Evolutionary conservation across 2,329 filamentous ascomycete species (phyloP).

Genomic region (Purpureocillium lavendulum): DNA sequence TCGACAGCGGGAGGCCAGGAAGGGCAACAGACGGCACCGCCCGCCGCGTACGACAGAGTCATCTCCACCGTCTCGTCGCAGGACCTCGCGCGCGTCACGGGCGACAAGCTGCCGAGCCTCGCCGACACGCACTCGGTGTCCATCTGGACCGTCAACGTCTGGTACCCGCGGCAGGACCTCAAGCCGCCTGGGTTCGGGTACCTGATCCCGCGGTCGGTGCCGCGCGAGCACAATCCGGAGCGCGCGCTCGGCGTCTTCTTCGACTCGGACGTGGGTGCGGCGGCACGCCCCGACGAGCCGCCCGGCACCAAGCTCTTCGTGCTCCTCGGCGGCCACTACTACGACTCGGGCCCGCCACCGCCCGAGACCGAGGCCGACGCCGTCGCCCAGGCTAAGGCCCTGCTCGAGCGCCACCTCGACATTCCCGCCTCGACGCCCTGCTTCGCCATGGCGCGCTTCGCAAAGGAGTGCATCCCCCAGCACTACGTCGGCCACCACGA

Average conservation of each 20-base stretch:
- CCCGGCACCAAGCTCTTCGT: slow-evolving; percentile 80
- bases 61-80: slow-evolving; percentile 55
- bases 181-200: slow-evolving; percentile 77
- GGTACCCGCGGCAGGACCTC: slow-evolving; percentile 59
- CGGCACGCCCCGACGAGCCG: slow-evolving; percentile 41
- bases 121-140: slow-evolving; percentile 57
- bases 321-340: slow-evolving; percentile 92
- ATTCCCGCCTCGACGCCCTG: slow-evolving; percentile 53
- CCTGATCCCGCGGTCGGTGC: slow-evolving; percentile 70
- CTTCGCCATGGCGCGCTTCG: slow-evolving; percentile 50
- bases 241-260: slow-evolving; percentile 86
- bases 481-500: slow-evolving; percentile 71
- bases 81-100: slow-evolving; percentile 29
- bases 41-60: slow-evolving; percentile 41
- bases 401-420: slow-evolving; percentile 66
- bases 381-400: slow-evolving; percentile 56
- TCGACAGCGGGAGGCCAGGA: slow-evolving; percentile 3
- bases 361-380: slow-evolving; percentile 57
- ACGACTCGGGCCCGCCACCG: slow-evolving; percentile 34
- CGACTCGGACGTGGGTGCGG: slow-evolving; percentile 54
- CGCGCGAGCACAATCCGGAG: slow-evolving; percentile 68
- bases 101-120: slow-evolving; percentile 36
- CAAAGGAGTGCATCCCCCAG: slow-evolving; percentile 77
- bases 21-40: background rate
- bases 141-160: slow-evolving; percentile 90